Evolutionary conservation across 2,329 filamentous ascomycete genomes (phyloP), one percentile per base, ranked within the genome.

Genomic region (Diaporthe helianthi): DNA sequence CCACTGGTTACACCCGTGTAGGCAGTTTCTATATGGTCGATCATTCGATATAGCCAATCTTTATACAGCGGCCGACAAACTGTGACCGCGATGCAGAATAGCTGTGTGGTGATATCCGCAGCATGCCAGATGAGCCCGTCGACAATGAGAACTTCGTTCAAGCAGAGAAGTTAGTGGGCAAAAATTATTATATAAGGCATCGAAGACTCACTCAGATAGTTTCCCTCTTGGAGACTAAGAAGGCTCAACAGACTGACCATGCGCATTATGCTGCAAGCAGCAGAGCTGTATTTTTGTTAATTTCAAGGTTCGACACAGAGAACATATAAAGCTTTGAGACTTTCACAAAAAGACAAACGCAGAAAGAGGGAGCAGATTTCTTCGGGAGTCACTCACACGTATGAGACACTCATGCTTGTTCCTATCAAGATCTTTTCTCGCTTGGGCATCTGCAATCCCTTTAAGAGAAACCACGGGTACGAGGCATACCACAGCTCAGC

Each of bases 61-160:
- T 71, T 71, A 36, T 71, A 71, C 19, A 71, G 15, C 2, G 69
- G 69, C 19, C 69, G 69, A 36, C 69, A 71, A 24, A 71, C 69
- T 6, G 69, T 71, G 6, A 67, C 26, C 3, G 51, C 64, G 19
- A 71, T 69, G 22, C 69, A 69, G 33, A 69, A 19, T 3, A 71
- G 44, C 17, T 71, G 69, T 10, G 69, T 69, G 19, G 55, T 69
- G 4, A 69, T 44, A 29, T 71, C 69, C 29, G 61, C 69, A 31
- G 49, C 67, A 26, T 69, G 67, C 69, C 69, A 71, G 24, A 71
- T 67, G 2, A 71, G 49, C 2, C 67, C 19, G n/a, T 71, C 67
- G 22, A 63, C 54, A 24, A 71, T 64, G 24, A 33, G 47, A 15
- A 52, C 69, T 71, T 17, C 15, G 51, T 19, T 7, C 19, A 5